A percentile compares a stretch with the other conserved stretches of the same genome.
Conservation (phyloP, 2,329 filamentous ascomycete species). For the Aphanoascus verrucosus region DNA sequence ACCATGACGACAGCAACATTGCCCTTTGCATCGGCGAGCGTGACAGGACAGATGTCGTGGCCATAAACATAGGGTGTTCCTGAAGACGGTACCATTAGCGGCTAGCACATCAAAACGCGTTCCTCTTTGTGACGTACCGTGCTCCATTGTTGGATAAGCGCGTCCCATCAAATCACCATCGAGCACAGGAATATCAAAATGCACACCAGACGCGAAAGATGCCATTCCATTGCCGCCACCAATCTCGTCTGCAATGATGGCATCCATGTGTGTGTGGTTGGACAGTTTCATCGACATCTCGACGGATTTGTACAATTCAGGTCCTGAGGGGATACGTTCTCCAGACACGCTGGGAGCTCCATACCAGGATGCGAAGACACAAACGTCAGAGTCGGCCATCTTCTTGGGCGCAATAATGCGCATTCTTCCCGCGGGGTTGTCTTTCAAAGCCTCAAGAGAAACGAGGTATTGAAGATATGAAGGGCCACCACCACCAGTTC, state of each 20-base stretch:
- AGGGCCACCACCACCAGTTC: constrained; percentile 34
- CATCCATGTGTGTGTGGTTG: constrained; percentile 29
- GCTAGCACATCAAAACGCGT: neutral
- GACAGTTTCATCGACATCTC: constrained; percentile 29
- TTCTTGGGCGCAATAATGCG: constrained; percentile 33
- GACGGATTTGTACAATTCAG: constrained; percentile 23
- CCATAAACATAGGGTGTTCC: constrained; percentile 36
- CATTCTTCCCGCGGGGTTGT: constrained; percentile 27
- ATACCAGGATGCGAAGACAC: constrained; percentile 39
- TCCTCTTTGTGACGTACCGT: constrained; percentile 6
- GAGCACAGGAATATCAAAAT: constrained; percentile 30
- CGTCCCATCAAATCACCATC: constrained; percentile 40
- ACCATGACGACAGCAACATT: constrained; percentile 26
- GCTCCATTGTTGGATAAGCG: constrained; percentile 14
- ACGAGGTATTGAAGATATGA: constrained; percentile 40
- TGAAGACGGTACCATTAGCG: constrained; percentile 19
- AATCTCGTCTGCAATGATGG: constrained; percentile 27
- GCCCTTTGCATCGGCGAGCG: constrained; percentile 33
- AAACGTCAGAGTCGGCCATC: constrained; percentile 31
- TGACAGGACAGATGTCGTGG: constrained; percentile 30
- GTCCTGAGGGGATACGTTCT: constrained; percentile 21
- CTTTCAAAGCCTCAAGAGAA: constrained; percentile 31
- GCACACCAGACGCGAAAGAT: constrained; percentile 36
- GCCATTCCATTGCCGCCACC: constrained; percentile 32
- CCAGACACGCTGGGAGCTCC: constrained; percentile 28